phyloP scores from a whole-genome alignment of 2,329 filamentous ascomycete species.

The Albifimbria verrucaria region DNA sequence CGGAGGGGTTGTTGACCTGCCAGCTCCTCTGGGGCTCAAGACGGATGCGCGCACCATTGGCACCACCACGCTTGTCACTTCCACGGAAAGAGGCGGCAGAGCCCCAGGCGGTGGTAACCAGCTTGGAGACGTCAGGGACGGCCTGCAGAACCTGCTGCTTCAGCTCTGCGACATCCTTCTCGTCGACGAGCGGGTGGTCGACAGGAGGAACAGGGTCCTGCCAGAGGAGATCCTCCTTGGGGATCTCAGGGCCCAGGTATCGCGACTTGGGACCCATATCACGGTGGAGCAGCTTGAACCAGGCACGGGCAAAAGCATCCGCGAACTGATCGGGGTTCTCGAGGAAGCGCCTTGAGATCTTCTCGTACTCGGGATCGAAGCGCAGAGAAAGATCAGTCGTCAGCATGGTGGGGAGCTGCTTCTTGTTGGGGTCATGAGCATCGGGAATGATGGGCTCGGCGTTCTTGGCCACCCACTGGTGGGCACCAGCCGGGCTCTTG shows the following conservation, averaged over 20 bases:
- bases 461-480: conserved; percentile 74
- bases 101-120: conserved; percentile 66
- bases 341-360: conserved; percentile 72
- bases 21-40: conserved; percentile 70
- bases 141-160: conserved; percentile 66
- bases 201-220: conserved; percentile 67
- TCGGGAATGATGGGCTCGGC: conserved; percentile 66
- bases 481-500: conserved; percentile 74
- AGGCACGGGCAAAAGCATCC: conserved; percentile 68
- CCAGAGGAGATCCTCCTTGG: conserved; percentile 67
- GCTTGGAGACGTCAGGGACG: conserved; percentile 53
- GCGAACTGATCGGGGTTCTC: conserved; percentile 65
- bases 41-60: conserved; percentile 75
- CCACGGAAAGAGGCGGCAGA: conserved; percentile 70
- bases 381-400: conserved; percentile 72
- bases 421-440: conserved; percentile 63
- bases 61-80: conserved; percentile 77
- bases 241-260: conserved; percentile 73
- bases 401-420: conserved; percentile 74
- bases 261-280: conserved; percentile 70
- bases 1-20: conserved; percentile 74
- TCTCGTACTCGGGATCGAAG: conserved; percentile 69
- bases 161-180: conserved; percentile 59
- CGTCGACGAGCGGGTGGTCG: conserved; percentile 58
- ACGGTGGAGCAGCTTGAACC: conserved; percentile 83